A percentile compares a stretch with the other conserved stretches of the same genome.
These are phyloP conservation scores for Alternaria angustiovoidea DNA, from an alignment of 2,329 filamentous ascomycete species.

Conservation along the genomic window DNA sequence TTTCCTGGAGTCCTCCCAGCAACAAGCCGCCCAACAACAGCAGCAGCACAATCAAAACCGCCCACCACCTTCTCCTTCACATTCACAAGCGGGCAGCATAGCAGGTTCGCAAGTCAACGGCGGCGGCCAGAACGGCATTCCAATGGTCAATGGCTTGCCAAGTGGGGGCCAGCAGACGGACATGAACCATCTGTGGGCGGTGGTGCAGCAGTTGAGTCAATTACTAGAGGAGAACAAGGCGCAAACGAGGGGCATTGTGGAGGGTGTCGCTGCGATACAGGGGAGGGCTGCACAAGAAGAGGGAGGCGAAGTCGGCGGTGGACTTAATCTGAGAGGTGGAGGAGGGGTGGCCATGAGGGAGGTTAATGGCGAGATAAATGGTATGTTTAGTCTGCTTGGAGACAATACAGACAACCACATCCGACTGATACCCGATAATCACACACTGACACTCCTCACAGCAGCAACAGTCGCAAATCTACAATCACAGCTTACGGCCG, in stretches of 20 bases:
- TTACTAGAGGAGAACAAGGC: constrained; percentile 52
- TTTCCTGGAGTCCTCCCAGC: constrained; percentile 40
- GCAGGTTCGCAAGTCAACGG: constrained; percentile 42
- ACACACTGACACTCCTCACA: constrained; percentile 21
- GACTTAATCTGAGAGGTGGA: background rate
- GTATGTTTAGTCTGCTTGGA: constrained; percentile 24
- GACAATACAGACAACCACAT: background rate
- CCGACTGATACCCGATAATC: background rate
- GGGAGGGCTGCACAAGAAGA: constrained; percentile 46
- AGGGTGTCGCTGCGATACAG: constrained; percentile 50
- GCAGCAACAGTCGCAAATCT: constrained; percentile 43
- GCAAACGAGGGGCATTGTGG: constrained; percentile 49
- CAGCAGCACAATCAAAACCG: constrained; percentile 35
- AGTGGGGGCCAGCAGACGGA: constrained; percentile 53
- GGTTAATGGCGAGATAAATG: constrained; percentile 48
- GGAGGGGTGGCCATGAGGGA: constrained; percentile 30
- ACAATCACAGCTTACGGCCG: constrained; percentile 40
- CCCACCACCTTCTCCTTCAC: constrained; percentile 45
- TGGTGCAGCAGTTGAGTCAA: constrained; percentile 52
- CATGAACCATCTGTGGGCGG: constrained; percentile 54
- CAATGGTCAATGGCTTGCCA: constrained; percentile 51
- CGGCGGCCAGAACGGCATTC: constrained; percentile 44
- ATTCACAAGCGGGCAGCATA: constrained; percentile 29
- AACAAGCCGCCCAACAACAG: constrained; percentile 19
- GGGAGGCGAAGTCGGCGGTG: constrained; percentile 31